phyloP scores from a whole-genome alignment of 768 basidiomycete genomes.

The Phallus indusiatus region DNA sequence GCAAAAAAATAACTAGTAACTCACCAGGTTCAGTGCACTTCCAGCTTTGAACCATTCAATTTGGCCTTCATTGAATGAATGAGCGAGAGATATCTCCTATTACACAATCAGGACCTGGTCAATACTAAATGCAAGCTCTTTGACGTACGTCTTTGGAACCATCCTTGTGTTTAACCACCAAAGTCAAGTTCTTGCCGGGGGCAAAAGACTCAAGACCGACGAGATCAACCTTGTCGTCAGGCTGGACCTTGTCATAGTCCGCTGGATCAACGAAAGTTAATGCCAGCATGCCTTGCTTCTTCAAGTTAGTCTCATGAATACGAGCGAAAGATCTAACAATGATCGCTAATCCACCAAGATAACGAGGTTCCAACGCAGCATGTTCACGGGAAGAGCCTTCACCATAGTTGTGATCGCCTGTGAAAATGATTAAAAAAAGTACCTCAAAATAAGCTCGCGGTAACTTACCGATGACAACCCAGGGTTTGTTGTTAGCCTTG shows the following conservation, averaged over 20 bases:
- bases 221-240: constrained; percentile 84
- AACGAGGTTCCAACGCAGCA: constrained; percentile 92
- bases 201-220: constrained; percentile 81
- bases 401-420: constrained; percentile 78
- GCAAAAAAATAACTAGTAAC: neutral
- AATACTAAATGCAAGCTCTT: neutral
- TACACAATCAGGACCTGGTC: neutral
- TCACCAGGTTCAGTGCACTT: constrained; percentile 79
- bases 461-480: constrained; percentile 81
- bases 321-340: constrained; percentile 95
- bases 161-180: constrained; percentile 74
- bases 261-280: constrained; percentile 85
- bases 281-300: constrained; percentile 99
- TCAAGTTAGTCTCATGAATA: constrained; percentile 97
- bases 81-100: constrained; percentile 67
- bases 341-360: constrained; percentile 90
- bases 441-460: constrained; percentile 13
- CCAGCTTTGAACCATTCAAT: constrained; percentile 99
- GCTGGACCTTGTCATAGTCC: constrained; percentile 89
- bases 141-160: constrained; percentile 55
- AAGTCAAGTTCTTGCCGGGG: constrained; percentile 84
- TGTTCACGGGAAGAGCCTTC: constrained; percentile 98
- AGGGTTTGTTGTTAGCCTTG: constrained; percentile 82
- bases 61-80: constrained; percentile 95
- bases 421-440: neutral